Evolutionary conservation across 257 asterid species (phyloP), one percentile per base, ranked within the genome.

Genomic region (Echium plantagineum): DNA sequence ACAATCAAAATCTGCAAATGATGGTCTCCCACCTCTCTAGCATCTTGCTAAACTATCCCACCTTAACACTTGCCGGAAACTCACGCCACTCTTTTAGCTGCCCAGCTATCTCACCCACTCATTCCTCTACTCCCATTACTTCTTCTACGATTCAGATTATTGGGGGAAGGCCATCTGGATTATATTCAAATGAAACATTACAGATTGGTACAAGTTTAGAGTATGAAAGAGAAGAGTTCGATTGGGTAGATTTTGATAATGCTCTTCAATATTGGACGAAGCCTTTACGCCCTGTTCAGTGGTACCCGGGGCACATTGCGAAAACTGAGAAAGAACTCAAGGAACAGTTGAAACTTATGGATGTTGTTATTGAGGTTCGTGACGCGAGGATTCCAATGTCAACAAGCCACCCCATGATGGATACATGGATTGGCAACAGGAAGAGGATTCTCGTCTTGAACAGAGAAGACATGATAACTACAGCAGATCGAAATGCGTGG

Each of bases 301-400:
- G 98, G 96, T 91, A 88, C 78, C 98, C 98, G 13, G 98, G 97
- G 59, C 98, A 93, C 76, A 89, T 91, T 51, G 94, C 86, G 24
- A 93, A 88, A 83, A 82, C 97, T 48, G 95, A 89, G 76, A 93
- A 83, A 63, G 94, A 86, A 77, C 95, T 93, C 62, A 93, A 93
- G 83, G 86, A 81, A 52, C 97, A 93, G 80, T 79, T 93, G 72
- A 93, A 89, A 76, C 69, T 88, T 83, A 89, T 89, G 96, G 98
- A 93, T 72, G 97, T 93, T 71, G 98, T 93, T 61, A 83, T 93
- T 68, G 97, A 93, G 81, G 95, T 89, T 65, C 84, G 98, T 63
- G 98, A 93, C 80, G 97, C 97, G 57, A 88, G 97, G 72, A 89
- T 93, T 68, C 95, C 98, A 0, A 58, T 86, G 84, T 82, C 97